These are phyloP conservation scores for Stropharia rugosoannulata DNA, from an alignment of 768 basidiomycete genomes.

Conservation along the genomic window DNA sequence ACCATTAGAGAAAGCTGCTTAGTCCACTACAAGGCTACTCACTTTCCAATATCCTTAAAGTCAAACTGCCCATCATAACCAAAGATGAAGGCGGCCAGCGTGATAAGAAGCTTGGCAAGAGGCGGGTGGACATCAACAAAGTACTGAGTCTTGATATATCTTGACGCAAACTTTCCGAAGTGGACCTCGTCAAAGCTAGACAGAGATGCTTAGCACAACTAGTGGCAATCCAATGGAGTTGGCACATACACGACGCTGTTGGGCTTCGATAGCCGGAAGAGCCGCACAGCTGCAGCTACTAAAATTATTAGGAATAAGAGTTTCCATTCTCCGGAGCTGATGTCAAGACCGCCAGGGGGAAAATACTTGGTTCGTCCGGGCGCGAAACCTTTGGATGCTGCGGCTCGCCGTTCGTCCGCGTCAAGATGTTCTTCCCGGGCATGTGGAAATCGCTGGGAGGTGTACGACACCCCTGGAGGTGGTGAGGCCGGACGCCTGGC, in stretches of 20 bases:
- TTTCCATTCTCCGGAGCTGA: conserved; percentile 76
- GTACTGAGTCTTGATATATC: conserved; percentile 91
- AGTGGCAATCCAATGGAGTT: conserved; percentile 6
- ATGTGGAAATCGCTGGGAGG: conserved; percentile 62
- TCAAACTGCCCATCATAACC: conserved; percentile 95
- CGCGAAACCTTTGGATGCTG: conserved; percentile 63
- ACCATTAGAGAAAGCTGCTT: conserved; percentile 2
- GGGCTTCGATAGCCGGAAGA: conserved; percentile 84
- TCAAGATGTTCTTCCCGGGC: conserved; percentile 65
- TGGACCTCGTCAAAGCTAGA: conserved; percentile 96
- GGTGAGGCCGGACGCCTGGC: conserved; percentile 71
- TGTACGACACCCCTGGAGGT: conserved; percentile 41
- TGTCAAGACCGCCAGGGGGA: conserved; percentile 59
- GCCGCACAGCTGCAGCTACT: conserved; percentile 76
- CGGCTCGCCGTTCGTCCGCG: conserved; percentile 69
- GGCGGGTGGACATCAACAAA: conserved; percentile 98
- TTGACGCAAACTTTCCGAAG: conserved; percentile 94
- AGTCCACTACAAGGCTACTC: conserved; percentile 23
- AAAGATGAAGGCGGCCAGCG: conserved; percentile 81
- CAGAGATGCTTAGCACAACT: neutral
- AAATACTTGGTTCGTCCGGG: conserved; percentile 45
- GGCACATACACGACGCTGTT: conserved; percentile 88
- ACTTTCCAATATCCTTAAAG: conserved; percentile 98
- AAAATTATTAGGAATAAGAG: conserved; percentile 64
- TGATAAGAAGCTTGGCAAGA: conserved; percentile 93